phyloP scores from a whole-genome alignment of 768 basidiomycete species.

The Trametopsis cervina region DNA sequence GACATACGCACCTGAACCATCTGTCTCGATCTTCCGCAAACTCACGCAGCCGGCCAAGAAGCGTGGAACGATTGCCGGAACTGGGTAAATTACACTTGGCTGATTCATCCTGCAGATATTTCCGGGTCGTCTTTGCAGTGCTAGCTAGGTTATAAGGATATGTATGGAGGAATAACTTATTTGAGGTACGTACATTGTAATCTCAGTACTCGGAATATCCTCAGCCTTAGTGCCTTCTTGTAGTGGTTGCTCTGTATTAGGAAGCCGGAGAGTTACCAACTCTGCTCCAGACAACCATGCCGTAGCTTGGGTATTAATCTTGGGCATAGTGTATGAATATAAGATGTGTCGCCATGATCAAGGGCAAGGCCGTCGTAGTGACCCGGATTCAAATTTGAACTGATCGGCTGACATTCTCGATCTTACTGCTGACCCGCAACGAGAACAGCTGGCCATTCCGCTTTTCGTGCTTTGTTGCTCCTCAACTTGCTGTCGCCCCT shows the following conservation, averaged over 20 bases:
- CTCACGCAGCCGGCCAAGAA: slow-evolving; percentile 9
- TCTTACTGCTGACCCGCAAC: no score
- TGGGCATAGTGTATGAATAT: background rate
- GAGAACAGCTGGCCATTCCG: no score
- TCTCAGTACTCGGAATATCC: background rate
- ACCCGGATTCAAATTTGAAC: no score
- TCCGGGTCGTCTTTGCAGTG: slow-evolving; percentile 5
- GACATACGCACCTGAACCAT: slow-evolving; percentile 13
- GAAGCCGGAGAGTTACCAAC: background rate
- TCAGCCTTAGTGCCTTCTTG: background rate
- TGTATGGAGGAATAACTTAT: background rate
- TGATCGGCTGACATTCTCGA: no score
- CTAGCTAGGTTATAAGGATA: background rate
- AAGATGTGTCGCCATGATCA: no score
- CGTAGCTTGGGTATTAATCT: background rate
- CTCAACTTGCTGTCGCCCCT: no score
- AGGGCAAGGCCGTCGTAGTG: no score
- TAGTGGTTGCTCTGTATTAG: background rate
- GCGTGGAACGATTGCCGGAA: slow-evolving; percentile 3
- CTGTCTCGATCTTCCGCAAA: slow-evolving; percentile 11
- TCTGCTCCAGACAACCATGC: background rate
- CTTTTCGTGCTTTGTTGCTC: no score
- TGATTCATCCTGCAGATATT: slow-evolving; percentile 7
- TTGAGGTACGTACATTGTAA: background rate
- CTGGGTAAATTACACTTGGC: slow-evolving; percentile 7